These are phyloP conservation scores for Dichomitus squalens DNA, from an alignment of 1,284 basidiomycete species.

Conservation along the genomic window DNA sequence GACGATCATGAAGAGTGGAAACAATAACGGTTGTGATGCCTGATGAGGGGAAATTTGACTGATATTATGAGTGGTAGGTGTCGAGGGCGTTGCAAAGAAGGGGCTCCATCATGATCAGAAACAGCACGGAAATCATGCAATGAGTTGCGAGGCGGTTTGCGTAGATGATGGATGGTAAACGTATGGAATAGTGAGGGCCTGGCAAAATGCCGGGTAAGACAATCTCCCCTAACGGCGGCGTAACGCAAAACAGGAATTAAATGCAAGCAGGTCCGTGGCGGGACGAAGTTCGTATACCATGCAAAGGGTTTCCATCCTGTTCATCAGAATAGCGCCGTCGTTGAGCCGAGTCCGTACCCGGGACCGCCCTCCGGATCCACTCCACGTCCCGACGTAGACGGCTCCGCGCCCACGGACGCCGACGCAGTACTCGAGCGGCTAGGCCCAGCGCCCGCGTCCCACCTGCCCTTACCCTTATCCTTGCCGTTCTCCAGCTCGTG, in stretches of 20 bases:
- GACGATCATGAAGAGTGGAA: neutral
- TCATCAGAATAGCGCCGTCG: conserved; percentile 20
- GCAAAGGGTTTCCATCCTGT: neutral
- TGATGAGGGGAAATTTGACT: neutral
- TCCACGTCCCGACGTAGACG: neutral
- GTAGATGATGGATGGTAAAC: too few relatives aligned
- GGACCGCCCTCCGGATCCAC: conserved; percentile 12
- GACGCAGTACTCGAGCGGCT: neutral
- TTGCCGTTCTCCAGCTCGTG: conserved; percentile 59
- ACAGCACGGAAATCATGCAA: neutral
- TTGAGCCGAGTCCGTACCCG: conserved; percentile 20
- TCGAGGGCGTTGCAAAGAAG: neutral
- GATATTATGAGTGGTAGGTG: too few relatives aligned
- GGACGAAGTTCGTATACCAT: neutral
- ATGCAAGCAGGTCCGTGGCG: conserved; percentile 20
- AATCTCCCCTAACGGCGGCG: neutral
- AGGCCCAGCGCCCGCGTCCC: conserved; percentile 38
- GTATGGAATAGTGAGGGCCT: too few relatives aligned
- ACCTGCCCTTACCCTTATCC: conserved; percentile 62
- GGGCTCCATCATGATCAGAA: too few relatives aligned
- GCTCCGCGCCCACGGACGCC: neutral
- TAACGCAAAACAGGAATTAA: conserved; percentile 13
- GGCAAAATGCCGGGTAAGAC: neutral
- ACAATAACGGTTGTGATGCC: neutral
- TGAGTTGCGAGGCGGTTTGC: too few relatives aligned